Evolutionary conservation across 2,329 filamentous ascomycete genomes (phyloP).

Genomic region (Botrytis fragariae): DNA sequence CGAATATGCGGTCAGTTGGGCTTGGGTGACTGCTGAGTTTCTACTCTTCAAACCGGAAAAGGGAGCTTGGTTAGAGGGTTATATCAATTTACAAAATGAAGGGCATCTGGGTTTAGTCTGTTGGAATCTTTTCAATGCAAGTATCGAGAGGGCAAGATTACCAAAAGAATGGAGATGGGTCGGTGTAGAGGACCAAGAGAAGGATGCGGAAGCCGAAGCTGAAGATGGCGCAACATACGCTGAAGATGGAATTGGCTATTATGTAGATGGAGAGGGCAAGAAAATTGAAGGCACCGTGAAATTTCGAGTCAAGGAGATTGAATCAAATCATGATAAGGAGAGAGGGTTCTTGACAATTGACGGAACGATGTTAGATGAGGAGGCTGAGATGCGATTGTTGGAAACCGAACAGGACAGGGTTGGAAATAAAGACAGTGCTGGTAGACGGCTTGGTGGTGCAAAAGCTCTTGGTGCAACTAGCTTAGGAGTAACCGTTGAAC

Average conservation of each 20-base stretch:
- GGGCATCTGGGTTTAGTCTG: slow-evolving; percentile 86
- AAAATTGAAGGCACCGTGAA: slow-evolving; percentile 68
- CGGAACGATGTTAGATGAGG: slow-evolving; percentile 75
- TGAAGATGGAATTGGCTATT: slow-evolving; percentile 65
- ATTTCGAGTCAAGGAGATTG: slow-evolving; percentile 82
- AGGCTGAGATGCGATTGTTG: slow-evolving; percentile 61
- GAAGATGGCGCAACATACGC: slow-evolving; percentile 44
- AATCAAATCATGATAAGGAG: slow-evolving; percentile 71
- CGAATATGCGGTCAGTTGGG: slow-evolving; percentile 83
- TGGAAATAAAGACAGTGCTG: slow-evolving; percentile 43
- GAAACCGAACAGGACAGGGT: slow-evolving; percentile 50
- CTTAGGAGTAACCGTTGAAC: slow-evolving; percentile 34
- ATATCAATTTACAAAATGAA: slow-evolving; percentile 81
- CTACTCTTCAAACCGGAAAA: slow-evolving; percentile 75
- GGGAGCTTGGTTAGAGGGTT: slow-evolving; percentile 74
- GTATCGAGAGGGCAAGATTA: slow-evolving; percentile 73
- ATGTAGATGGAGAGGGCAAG: slow-evolving; percentile 68
- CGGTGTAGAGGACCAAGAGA: slow-evolving; percentile 44
- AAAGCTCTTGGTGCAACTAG: slow-evolving; percentile 36
- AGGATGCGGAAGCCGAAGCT: slow-evolving; percentile 39
- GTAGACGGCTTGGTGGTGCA: slow-evolving; percentile 38
- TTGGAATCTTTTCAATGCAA: slow-evolving; percentile 89
- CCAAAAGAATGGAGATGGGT: slow-evolving; percentile 81
- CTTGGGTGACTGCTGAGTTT: slow-evolving; percentile 86
- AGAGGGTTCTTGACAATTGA: slow-evolving; percentile 82